Conservation (phyloP, 2,329 filamentous ascomycete species). For the Aspergillus uvarum region DNA sequence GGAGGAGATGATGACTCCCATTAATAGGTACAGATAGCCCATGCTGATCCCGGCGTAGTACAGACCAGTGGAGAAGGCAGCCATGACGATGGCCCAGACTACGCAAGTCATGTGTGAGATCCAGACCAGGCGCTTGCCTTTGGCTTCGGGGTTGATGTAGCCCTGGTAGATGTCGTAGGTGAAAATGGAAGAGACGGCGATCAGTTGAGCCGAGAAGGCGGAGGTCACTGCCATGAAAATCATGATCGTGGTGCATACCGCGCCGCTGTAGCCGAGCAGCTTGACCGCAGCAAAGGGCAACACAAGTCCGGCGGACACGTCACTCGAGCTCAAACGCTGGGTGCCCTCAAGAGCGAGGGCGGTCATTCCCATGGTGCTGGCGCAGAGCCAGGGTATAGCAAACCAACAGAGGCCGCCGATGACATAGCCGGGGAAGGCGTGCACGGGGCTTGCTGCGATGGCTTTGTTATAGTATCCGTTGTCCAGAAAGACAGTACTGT, state of each 20-base stretch:
- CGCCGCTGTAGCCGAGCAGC: conserved; percentile 77
- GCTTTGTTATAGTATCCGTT: conserved; percentile 92
- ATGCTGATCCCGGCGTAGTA: conserved; percentile 75
- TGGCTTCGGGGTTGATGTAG: conserved; percentile 76
- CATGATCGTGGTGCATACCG: conserved; percentile 73
- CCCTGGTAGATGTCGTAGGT: conserved; percentile 88
- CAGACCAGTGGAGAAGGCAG: conserved; percentile 73
- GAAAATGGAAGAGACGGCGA: conserved; percentile 83
- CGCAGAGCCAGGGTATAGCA: conserved; percentile 85
- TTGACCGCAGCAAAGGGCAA: conserved; percentile 83
- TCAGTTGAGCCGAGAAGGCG: conserved; percentile 77
- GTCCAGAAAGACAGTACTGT: conserved; percentile 74
- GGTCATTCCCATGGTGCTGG: conserved; percentile 83
- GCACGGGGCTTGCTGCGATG: conserved; percentile 80
- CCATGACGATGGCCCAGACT: conserved; percentile 74
- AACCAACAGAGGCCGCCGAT: conserved; percentile 87
- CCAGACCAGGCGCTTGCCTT: conserved; percentile 73
- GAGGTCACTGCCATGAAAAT: conserved; percentile 90
- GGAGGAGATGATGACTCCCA: conserved; percentile 86
- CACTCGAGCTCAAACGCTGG: conserved; percentile 68
- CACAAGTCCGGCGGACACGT: conserved; percentile 80
- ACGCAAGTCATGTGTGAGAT: conserved; percentile 74
- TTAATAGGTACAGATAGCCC: conserved; percentile 85
- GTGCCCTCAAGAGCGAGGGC: conserved; percentile 76
- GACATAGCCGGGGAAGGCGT: conserved; percentile 85